A percentile compares a stretch with the other conserved stretches of the same genome.
phyloP scores from a whole-genome alignment of 495 filamentous ascomycete species.

The Penicillium maclennaniae region DNA sequence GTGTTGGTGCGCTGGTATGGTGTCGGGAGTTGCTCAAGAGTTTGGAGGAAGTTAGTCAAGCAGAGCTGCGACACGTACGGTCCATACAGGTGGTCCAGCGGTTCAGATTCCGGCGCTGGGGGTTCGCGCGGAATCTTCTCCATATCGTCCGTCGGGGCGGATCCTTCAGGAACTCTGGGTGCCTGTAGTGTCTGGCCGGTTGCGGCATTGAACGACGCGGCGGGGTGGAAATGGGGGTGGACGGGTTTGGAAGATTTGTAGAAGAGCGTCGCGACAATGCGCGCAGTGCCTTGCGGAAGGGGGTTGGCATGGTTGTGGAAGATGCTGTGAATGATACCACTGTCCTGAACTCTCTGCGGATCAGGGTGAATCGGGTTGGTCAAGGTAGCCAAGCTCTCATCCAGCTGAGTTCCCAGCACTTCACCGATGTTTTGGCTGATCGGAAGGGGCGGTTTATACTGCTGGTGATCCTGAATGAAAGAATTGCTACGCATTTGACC shows the following conservation, averaged over 20 bases:
- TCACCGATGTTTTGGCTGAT: conserved; percentile 42
- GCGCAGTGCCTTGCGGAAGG: conserved; percentile 36
- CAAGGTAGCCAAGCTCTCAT: conserved; percentile 26
- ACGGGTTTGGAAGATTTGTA: conserved; percentile 43
- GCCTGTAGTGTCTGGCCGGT: conserved; percentile 35
- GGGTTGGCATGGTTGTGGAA: conserved; percentile 38
- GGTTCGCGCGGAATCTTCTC: conserved; percentile 70
- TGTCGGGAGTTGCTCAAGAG: conserved; percentile 65
- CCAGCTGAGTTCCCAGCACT: conserved; percentile 31
- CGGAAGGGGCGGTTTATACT: conserved; percentile 60
- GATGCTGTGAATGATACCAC: conserved; percentile 43
- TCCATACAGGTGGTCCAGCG: conserved; percentile 73
- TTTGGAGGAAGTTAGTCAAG: conserved; percentile 76
- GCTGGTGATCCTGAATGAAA: conserved; percentile 69
- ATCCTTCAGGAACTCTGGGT: conserved; percentile 41
- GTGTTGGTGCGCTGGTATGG: conserved; percentile 56
- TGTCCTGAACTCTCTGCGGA: conserved; percentile 42
- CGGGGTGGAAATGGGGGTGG: conserved; percentile 44
- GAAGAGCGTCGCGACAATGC: conserved; percentile 46
- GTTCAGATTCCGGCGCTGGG: conserved; percentile 58
- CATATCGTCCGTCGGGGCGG: conserved; percentile 63
- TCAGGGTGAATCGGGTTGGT: conserved; percentile 44
- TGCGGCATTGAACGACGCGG: conserved; percentile 23
- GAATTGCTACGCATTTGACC: conserved; percentile 61
- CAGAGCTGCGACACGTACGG: conserved; percentile 73